Conservation (phyloP, 192 early-diverging fungal genomes). For the Linnemannia zychae region DNA sequence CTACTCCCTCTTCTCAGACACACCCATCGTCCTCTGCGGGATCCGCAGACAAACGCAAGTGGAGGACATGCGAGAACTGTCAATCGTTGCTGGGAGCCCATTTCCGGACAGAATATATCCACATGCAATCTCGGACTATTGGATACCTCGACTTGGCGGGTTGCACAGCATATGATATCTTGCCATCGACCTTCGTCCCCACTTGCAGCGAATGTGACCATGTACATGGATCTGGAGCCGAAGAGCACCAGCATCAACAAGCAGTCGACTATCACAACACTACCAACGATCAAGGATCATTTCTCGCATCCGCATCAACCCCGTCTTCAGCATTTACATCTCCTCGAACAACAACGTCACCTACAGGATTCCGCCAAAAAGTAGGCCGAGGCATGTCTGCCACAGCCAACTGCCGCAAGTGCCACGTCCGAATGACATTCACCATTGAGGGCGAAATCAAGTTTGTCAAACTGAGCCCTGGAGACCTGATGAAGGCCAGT, state of each 20-base stretch:
- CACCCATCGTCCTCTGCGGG: background rate
- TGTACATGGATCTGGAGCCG: conserved; percentile 45
- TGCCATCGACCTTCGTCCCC: conserved; percentile 77
- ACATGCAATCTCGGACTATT: conserved; percentile 63
- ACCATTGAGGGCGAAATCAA: conserved; percentile 65
- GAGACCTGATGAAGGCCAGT: conserved; percentile 37
- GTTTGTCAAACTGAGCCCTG: conserved; percentile 65
- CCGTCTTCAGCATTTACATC: background rate
- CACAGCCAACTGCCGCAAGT: conserved; percentile 55
- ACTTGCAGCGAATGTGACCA: conserved; percentile 80
- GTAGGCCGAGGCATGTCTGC: conserved; percentile 54
- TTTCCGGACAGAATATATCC: conserved; percentile 74
- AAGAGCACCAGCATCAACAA: background rate
- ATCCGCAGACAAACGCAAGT: conserved; percentile 47
- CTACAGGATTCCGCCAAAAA: conserved; percentile 53
- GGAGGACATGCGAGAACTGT: conserved; percentile 71
- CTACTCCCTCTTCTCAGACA: conserved; percentile 16
- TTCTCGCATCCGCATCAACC: background rate
- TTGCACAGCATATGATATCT: conserved; percentile 76
- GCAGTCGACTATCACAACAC: background rate
- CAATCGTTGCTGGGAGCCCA: conserved; percentile 64
- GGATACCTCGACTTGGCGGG: conserved; percentile 84
- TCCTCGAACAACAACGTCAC: background rate
- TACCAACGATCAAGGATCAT: conserved; percentile 48
- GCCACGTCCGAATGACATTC: conserved; percentile 62